These are phyloP conservation scores for Teratosphaeria gauchensis DNA, from an alignment of 2,329 filamentous ascomycete species.

Conservation along the genomic window DNA sequence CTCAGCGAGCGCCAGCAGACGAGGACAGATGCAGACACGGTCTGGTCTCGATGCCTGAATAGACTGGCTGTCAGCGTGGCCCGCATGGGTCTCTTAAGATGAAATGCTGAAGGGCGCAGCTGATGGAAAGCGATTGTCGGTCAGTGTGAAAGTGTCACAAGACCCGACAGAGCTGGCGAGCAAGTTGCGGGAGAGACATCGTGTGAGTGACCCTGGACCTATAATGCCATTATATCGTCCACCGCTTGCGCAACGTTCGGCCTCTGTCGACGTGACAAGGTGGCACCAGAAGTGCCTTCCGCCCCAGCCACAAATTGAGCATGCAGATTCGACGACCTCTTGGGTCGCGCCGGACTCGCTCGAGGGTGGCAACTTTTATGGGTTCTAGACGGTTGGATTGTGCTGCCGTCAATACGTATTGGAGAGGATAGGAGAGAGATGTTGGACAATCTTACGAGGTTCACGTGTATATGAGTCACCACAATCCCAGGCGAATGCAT, in stretches of 20 bases:
- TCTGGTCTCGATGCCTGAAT: neutral
- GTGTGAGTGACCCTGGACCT: neutral
- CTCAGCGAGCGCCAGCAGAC: neutral
- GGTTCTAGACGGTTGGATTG: neutral
- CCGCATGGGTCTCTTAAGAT: neutral
- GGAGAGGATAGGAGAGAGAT: no score
- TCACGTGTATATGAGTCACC: no score
- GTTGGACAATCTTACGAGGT: no score
- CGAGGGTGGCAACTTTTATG: neutral
- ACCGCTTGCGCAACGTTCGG: neutral
- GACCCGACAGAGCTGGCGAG: neutral
- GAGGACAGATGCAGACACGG: neutral
- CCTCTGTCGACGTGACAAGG: neutral
- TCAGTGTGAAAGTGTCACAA: neutral
- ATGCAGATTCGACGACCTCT: neutral
- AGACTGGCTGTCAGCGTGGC: neutral
- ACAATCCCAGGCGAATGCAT: no score
- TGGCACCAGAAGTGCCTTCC: neutral
- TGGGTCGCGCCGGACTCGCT: neutral
- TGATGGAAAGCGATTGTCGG: neutral
- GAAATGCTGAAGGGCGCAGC: neutral
- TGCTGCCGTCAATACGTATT: no score
- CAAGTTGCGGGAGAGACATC: neutral
- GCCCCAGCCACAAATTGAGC: neutral
- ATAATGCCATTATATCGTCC: neutral